phyloP scores from a whole-genome alignment of 192 early-diverging fungal species.

The Coemansia sp. region DNA sequence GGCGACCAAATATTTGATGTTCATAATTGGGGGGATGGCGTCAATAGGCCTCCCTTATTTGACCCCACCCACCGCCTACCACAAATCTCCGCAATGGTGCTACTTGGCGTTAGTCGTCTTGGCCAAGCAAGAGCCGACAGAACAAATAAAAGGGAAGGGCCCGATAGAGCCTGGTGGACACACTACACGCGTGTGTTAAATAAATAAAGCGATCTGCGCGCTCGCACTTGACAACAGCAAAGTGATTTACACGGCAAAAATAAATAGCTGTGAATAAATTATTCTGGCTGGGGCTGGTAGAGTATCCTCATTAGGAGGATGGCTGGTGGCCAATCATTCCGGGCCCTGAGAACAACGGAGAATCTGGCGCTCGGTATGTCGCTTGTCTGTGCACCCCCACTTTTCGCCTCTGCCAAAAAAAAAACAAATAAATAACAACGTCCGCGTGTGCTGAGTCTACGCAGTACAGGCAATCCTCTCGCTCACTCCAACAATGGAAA shows the following conservation, averaged over 20 bases:
- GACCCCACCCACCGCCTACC: neutral
- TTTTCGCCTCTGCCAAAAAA: neutral
- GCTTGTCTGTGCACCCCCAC: neutral
- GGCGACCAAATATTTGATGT: neutral
- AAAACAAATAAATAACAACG: neutral
- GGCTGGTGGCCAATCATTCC: slow-evolving; percentile 5
- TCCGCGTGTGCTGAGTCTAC: slow-evolving; percentile 3
- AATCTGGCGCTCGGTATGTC: slow-evolving; percentile 6
- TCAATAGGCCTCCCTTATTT: neutral
- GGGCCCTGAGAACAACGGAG: neutral
- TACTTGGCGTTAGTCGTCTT: neutral
- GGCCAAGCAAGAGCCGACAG: neutral
- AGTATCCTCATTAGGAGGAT: slow-evolving; percentile 6
- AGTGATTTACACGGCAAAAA: slow-evolving; percentile 9
- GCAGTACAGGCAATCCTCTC: neutral
- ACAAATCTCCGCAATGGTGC: neutral
- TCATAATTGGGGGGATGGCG: slow-evolving; percentile 1
- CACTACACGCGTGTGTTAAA: neutral
- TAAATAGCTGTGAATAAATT: neutral
- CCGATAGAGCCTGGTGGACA: neutral
- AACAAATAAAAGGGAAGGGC: neutral
- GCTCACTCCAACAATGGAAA: neutral
- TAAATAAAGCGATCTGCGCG: slow-evolving; percentile 6
- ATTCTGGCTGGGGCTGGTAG: slow-evolving; percentile 6
- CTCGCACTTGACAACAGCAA: slow-evolving; percentile 1